Conservation (phyloP, 2,329 filamentous ascomycete genomes). For the Colletotrichum zoysiae region DNA sequence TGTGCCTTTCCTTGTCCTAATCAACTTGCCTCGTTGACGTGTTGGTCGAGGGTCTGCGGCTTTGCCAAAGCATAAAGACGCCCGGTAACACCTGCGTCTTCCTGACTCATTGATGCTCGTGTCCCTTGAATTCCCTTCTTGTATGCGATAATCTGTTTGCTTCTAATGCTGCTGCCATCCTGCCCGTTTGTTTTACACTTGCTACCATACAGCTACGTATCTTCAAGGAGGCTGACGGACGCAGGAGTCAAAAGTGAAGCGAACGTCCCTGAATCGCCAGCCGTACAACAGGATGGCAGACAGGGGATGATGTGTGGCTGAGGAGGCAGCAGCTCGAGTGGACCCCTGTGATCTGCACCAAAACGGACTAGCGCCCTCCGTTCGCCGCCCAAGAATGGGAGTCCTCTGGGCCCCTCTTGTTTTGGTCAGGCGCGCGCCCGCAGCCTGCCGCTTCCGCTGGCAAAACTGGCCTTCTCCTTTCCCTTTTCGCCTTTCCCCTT, state of each 20-base stretch:
- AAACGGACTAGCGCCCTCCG: constrained; percentile 8
- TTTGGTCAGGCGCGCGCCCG: constrained; percentile 41
- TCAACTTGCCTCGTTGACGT: neutral
- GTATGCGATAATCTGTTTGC: too few relatives aligned
- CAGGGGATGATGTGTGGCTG: constrained; percentile 26
- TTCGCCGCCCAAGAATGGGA: constrained; percentile 12
- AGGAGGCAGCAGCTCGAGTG: constrained; percentile 34
- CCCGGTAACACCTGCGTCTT: neutral
- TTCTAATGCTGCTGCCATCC: neutral
- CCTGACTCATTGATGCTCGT: neutral
- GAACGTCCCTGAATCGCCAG: constrained; percentile 8
- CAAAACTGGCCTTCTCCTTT: constrained; percentile 38
- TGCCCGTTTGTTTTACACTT: neutral
- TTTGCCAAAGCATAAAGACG: neutral
- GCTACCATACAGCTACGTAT: neutral
- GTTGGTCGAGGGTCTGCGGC: neutral
- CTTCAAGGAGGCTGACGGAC: neutral
- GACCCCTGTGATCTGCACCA: neutral
- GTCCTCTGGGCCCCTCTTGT: constrained; percentile 29
- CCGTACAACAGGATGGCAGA: constrained; percentile 11
- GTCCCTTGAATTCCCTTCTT: neutral
- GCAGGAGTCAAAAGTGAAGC: constrained; percentile 1
- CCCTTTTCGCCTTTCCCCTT: constrained; percentile 34
- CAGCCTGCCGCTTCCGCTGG: constrained; percentile 25
- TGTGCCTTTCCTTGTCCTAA: neutral